A percentile compares a stretch with the other conserved stretches of the same genome.
Conservation (phyloP, 495 filamentous ascomycete genomes). For the Melanomma pulvis-pyrius region DNA sequence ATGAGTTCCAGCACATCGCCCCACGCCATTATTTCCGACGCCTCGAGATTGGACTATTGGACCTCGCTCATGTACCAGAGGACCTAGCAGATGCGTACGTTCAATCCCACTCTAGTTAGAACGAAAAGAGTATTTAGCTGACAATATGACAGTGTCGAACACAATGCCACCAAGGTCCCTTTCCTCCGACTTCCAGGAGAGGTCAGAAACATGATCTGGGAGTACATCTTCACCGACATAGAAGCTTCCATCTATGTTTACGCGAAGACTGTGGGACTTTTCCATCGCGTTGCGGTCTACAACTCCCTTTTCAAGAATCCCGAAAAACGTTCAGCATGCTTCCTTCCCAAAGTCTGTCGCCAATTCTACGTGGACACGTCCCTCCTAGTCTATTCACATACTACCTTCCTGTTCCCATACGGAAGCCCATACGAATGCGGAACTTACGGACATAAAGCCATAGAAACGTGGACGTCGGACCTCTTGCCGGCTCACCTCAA, state of each 20-base stretch:
- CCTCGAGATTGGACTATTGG: not conserved
- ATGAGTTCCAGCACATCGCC: too few species aligned
- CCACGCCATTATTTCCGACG: too few species aligned
- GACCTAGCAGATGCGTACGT: not conserved
- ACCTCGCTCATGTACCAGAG: not conserved
- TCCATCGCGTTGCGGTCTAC: too few species aligned
- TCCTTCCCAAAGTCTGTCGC: not conserved
- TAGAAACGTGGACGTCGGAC: too few species aligned
- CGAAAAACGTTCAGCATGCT: too few species aligned
- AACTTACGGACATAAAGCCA: too few species aligned
- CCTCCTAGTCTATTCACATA: not conserved
- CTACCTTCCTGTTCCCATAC: too few species aligned
- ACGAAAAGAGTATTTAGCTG: not conserved
- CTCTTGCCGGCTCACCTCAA: too few species aligned
- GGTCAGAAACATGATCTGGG: not conserved
- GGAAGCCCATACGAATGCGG: too few species aligned
- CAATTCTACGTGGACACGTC: not conserved
- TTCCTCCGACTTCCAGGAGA: not conserved
- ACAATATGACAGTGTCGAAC: not conserved
- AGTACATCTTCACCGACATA: not conserved
- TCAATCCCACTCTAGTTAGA: not conserved
- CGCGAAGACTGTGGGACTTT: not conserved
- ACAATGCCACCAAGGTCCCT: not conserved
- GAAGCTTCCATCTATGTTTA: not conserved
- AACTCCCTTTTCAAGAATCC: too few species aligned